These are phyloP conservation scores for Capsicum baccatum DNA, from an alignment of 257 asterid genomes.

Conservation along the genomic window DNA sequence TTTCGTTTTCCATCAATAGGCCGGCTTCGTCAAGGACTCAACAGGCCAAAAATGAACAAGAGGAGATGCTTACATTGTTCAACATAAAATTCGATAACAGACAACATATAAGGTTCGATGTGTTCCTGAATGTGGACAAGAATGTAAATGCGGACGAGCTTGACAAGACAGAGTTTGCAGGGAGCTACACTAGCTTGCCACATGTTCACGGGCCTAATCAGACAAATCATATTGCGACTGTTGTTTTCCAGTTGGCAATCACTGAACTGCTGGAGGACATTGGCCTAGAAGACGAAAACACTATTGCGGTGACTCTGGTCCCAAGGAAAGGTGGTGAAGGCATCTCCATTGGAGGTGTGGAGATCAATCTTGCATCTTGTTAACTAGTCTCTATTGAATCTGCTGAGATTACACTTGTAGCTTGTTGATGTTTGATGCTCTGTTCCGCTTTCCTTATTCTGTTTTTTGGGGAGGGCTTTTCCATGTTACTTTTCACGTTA, in stretches of 20 bases:
- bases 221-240: neutral
- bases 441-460: neutral
- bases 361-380: neutral
- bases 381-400: neutral
- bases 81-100: constrained; percentile 38
- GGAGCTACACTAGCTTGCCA: constrained; percentile 60
- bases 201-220: constrained; percentile 24
- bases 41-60: constrained; percentile 42
- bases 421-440: neutral
- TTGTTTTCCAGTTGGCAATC: neutral
- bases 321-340: constrained; percentile 7
- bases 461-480: neutral
- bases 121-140: constrained; percentile 59
- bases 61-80: constrained; percentile 43
- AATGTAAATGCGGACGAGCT: constrained; percentile 38
- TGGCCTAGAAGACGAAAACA: neutral
- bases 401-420: neutral
- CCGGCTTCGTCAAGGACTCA: constrained; percentile 27
- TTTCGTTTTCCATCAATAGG: constrained; percentile 43
- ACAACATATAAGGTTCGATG: constrained; percentile 53
- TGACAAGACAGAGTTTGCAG: constrained; percentile 54
- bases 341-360: neutral
- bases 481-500: neutral
- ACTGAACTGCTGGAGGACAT: constrained; percentile 25
- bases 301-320: constrained; percentile 27